Evolutionary conservation across 2,329 filamentous ascomycete genomes (phyloP).

Genomic region (Ceratocystis diversiconidia): DNA sequence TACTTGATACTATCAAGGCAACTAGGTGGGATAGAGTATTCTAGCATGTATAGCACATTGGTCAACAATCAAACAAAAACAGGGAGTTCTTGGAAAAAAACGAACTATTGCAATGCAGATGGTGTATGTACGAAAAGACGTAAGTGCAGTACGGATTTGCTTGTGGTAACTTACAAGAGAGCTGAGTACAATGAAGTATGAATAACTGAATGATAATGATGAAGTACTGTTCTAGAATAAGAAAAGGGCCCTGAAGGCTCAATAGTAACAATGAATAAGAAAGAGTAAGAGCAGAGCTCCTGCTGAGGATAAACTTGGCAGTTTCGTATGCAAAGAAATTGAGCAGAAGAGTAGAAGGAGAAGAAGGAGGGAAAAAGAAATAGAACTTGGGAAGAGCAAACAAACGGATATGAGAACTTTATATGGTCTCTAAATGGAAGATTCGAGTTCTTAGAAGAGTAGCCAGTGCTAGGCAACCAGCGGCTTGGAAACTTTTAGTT

Average conservation of each 20-base stretch:
- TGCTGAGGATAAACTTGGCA: constrained; percentile 5
- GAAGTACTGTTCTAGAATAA: background rate
- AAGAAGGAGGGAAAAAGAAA: constrained; percentile 6
- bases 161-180: background rate
- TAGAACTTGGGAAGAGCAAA: constrained; percentile 11
- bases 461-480: constrained; percentile 1
- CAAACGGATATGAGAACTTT: background rate
- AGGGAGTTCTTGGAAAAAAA: background rate
- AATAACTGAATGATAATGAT: background rate
- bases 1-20: background rate
- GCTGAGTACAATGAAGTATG: background rate
- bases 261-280: background rate
- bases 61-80: background rate
- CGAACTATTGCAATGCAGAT: background rate
- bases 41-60: background rate
- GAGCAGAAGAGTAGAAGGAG: constrained; percentile 16
- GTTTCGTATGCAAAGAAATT: background rate
- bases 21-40: background rate
- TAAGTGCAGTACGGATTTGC: background rate
- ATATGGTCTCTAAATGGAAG: background rate
- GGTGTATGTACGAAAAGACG: background rate
- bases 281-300: background rate
- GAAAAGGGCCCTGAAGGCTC: background rate
- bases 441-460: background rate
- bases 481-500: background rate